Base-by-base conservation (phyloP, 2,329 filamentous ascomycete species). In the Diaporthe sp. region DNA sequence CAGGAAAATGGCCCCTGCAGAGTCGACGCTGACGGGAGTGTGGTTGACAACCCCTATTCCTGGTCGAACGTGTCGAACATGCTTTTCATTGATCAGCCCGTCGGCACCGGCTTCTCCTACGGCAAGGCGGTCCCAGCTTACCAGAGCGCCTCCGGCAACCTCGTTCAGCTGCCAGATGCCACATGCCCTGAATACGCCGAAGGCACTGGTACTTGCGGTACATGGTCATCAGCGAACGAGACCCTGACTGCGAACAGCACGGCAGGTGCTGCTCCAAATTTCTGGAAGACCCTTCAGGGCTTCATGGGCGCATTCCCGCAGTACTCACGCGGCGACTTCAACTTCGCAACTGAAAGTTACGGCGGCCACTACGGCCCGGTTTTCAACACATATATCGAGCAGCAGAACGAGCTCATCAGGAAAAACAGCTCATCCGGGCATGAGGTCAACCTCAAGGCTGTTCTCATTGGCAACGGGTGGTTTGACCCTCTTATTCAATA, bases 241-340 rank as follows among this genome's bases (percentile, higher is more conserved):
- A 89, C 91, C 74, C 87, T 87, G 19, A 93, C 91, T 1, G 87
- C 88, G 13, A 89, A 90, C 78, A 85, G 85, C 12, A 92, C 89
- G 1, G 78, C 83, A 22, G 83, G 81, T 72, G 89, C 90, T 3
- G 90, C 90, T 4, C 89, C 89, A 1, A 88, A 88, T 73, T 90
- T 92, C 83, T 92, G 89, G 88, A 89, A 88, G 81, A 90, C 89
- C 0, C 79, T 92, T 37, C 90, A 92, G 79, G 90, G 89, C 1
- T 92, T 92, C 81, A 90, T 91, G 87, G 90, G 90, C 3, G 90
- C 87, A 0, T 92, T 92, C 79, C 90, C 86, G 1, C 80, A 87
- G 75, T 88, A 88, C 78, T 83, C 86, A 0, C 82, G 87, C 28
- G 83, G 87, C 58, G 87, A 86, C 0, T 88, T 91, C 78, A 87